Base-by-base conservation (phyloP, 345 rosid species). In the Theobroma cacao region DNA sequence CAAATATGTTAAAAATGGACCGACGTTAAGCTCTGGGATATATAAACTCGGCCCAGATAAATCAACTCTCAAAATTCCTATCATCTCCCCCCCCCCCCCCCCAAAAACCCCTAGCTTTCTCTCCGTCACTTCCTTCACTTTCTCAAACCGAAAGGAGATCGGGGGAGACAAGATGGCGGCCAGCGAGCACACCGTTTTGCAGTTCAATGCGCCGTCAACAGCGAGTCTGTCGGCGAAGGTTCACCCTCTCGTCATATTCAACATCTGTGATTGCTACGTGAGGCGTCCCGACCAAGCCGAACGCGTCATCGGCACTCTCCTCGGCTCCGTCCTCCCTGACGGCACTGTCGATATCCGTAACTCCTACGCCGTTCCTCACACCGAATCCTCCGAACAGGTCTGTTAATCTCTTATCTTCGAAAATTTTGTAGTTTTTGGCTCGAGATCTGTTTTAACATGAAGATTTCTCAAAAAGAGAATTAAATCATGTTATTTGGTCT, bases 281-380 rank as follows among this genome's bases (percentile, higher is more conserved):
- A 77, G 98, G 77, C 95, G 99, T 13, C 97, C 97, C 11, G 98
- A 94, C 84, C 92, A 91, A 33, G 95, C 99, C 9, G 97, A 92
- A 66, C 92, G 98, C 73, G 98, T 97, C 22, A 94, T 96, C 30
- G 99, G 99, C 56, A 94, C 99, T 52, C 98, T 96, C 12, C 97
- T 94, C 52, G 98, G 99, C 38, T 94, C 98, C 65, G 81, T 92
- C 67, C 79, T 93, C 43, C 87, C 96, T 1, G 98, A 97, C 8
- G 98, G 99, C 53, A 90, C 98, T 7, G 94, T 97, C 10, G 99
- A 97, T 53, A 85, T 97, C 73, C 93, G 99, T 34, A 94, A 97
- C 80, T 97, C 97, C 17, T 94, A 92, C 65, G 99, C 95, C 38
- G 98, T 97, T 56, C 99, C 99, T 82, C 98, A 97, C 87, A 94